Evolutionary conservation across 441 rosid genomes (phyloP).

Genomic region (Aquilaria agallochum): DNA sequence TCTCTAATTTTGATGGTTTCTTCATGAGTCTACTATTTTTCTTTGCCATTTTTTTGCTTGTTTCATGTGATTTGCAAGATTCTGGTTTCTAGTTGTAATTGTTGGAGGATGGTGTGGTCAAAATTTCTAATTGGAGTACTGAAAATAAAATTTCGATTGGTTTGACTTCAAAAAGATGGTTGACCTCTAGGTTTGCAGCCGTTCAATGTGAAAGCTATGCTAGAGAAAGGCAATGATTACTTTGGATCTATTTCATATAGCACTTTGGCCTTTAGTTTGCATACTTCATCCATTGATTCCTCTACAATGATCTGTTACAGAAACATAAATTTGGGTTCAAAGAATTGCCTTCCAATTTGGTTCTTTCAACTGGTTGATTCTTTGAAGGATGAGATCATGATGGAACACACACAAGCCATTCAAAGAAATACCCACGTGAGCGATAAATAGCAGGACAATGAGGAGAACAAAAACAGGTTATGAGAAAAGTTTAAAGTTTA

Average conservation of each 20-base stretch:
- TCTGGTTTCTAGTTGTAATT: neutral
- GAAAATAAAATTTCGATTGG: constrained; percentile 2
- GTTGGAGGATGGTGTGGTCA: too few species aligned
- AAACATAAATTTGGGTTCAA: too few species aligned
- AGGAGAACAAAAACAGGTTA: too few species aligned
- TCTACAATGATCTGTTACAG: constrained; percentile 16
- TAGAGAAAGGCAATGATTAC: constrained; percentile 26
- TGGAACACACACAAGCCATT: too few species aligned
- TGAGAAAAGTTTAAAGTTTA: too few species aligned
- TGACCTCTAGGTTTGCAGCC: constrained; percentile 70
- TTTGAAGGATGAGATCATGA: too few species aligned
- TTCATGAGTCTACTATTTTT: constrained; percentile 22
- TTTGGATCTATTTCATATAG: constrained; percentile 47
- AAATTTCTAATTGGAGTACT: too few species aligned
- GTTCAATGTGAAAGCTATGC: constrained; percentile 40
- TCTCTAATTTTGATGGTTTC: constrained; percentile 13
- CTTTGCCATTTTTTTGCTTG: constrained; percentile 14
- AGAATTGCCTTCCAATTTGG: too few species aligned
- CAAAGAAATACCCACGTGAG: too few species aligned
- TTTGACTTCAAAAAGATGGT: constrained; percentile 45
- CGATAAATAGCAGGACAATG: too few species aligned
- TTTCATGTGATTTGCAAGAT: constrained; percentile 1
- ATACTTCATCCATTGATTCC: constrained; percentile 42
- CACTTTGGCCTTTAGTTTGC: constrained; percentile 42
- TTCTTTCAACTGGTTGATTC: too few species aligned